Percentiles rank a stretch among this genome's conserved stretches.
Conservation (phyloP, 2,329 filamentous ascomycete genomes). For the Dactylonectria macrodidyma region DNA sequence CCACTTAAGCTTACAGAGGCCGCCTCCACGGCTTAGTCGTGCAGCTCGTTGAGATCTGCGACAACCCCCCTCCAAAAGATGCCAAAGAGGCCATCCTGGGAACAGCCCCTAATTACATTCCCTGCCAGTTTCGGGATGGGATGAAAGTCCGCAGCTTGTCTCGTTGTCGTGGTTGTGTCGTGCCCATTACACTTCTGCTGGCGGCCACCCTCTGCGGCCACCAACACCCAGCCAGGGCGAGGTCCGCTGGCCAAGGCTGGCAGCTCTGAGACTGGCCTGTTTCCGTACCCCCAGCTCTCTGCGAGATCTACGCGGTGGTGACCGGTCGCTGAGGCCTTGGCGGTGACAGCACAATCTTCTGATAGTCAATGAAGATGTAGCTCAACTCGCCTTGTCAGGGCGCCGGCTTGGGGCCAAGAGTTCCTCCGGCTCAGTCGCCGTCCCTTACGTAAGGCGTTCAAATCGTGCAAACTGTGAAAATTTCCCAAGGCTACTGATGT, state of each 20-base stretch:
- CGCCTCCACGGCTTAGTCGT: slow-evolving; percentile 5
- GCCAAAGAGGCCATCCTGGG: not conserved
- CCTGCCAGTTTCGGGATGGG: slow-evolving; percentile 20
- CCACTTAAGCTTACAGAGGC: slow-evolving; percentile 25
- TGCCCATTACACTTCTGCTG: slow-evolving; percentile 1
- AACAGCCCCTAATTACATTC: slow-evolving; percentile 15
- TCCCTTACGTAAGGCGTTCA: slow-evolving; percentile 1
- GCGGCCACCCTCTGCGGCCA: not conserved
- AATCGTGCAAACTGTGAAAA: slow-evolving; percentile 10
- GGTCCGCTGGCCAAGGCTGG: not conserved
- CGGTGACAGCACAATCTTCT: slow-evolving; percentile 14
- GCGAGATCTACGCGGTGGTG: slow-evolving; percentile 19
- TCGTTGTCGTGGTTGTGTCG: slow-evolving; percentile 6
- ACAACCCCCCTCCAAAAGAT: slow-evolving; percentile 2
- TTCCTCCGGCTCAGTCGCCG: not conserved
- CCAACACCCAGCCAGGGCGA: slow-evolving; percentile 1
- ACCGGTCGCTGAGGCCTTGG: slow-evolving; percentile 14
- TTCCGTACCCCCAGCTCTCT: slow-evolving; percentile 2
- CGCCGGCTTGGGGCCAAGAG: not conserved
- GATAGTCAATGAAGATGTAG: slow-evolving; percentile 17
- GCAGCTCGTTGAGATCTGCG: slow-evolving; percentile 31
- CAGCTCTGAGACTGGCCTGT: slow-evolving; percentile 12
- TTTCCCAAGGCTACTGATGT: slow-evolving; percentile 15
- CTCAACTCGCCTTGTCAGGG: not conserved
- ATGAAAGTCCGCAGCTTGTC: slow-evolving; percentile 20